Evolutionary conservation across 768 basidiomycete species (phyloP), one percentile per base, ranked within the genome.

Genomic region (Saitozyma sp.): DNA sequence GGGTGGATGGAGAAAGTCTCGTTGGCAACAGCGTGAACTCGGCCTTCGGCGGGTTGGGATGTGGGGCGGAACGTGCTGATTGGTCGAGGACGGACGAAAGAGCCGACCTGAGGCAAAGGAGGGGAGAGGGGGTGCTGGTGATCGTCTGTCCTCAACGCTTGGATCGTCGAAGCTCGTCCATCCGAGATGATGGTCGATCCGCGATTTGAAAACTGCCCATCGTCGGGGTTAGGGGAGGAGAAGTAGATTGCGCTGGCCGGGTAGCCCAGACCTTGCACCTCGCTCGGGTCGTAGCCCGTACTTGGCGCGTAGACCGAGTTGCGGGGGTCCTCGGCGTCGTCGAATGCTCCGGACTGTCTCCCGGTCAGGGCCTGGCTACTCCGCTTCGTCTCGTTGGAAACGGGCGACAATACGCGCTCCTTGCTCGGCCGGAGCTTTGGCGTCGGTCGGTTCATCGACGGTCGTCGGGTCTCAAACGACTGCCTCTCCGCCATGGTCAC

Each of bases 1-100:
- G 78, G 78, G 57, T 79, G 78, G 8, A 76, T 75, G 14, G 75
- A 77, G 67, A 79, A 79, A 3, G 75, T 79, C 59, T 79, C 76
- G 56, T 78, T 79, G 54, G 72, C 67, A 4, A 63, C 43, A 0
- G 78, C 78, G 7, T 66, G 58, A 16, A 76, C 67, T 55, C 73
- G 58, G 8, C 78, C 78, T 52, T 78, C 76, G 10, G 58, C 62
- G 29, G 60, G 61, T 7, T 59, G 58, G 6, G 69, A 67, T 3
- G 63, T 48, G 10, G 60, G 61, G 13, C 62, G 58, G 20, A 43
- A 56, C 37, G 60, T 67, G 37, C 59, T 61, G 7, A 53, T 67
- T 10, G 53, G 52, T 20, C 70, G 51, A 45, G 73, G 69, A n/a
- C 72, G 64, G 45, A 69, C 64, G 54, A 79, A 70, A 14, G 65